phyloP scores from a whole-genome alignment of 441 rosid genomes.

The Adansonia rubrostipa region DNA sequence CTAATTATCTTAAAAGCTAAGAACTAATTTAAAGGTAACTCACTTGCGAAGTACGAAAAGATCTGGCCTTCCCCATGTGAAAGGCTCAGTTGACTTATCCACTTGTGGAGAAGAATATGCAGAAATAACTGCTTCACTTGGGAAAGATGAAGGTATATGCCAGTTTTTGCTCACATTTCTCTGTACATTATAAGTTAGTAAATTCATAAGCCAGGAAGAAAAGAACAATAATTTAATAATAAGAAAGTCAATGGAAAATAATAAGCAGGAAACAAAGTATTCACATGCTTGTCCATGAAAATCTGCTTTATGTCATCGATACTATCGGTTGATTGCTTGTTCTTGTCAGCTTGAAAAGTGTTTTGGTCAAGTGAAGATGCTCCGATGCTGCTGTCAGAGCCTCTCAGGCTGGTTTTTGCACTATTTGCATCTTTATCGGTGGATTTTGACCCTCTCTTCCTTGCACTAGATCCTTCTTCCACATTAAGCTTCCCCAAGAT shows the following conservation, averaged over 20 bases:
- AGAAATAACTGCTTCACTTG: slow-evolving; percentile 81
- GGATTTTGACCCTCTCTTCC: slow-evolving; percentile 51
- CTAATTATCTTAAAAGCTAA: slow-evolving; percentile 12
- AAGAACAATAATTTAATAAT: slow-evolving; percentile 7
- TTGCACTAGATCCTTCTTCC: slow-evolving; percentile 41
- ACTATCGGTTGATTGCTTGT: slow-evolving; percentile 37
- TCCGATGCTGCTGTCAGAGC: slow-evolving; percentile 20
- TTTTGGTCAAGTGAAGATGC: slow-evolving; percentile 30
- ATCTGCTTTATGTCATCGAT: slow-evolving; percentile 56
- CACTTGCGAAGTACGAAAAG: slow-evolving; percentile 75
- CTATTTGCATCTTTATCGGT: slow-evolving; percentile 32
- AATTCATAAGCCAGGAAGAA: slow-evolving; percentile 19
- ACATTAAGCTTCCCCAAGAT: slow-evolving; percentile 66
- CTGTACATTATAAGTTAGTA: slow-evolving; percentile 40
- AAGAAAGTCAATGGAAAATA: slow-evolving; percentile 11
- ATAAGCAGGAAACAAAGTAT: slow-evolving; percentile 19
- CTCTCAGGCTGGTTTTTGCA: slow-evolving; percentile 31
- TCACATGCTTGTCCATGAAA: slow-evolving; percentile 93
- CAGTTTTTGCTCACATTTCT: slow-evolving; percentile 99
- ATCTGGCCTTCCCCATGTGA: slow-evolving; percentile 96
- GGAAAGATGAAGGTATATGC: slow-evolving; percentile 89
- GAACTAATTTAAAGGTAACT: slow-evolving; percentile 32
- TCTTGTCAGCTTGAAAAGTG: slow-evolving; percentile 35
- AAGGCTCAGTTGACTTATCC: slow-evolving; percentile 86
- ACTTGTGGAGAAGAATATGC: slow-evolving; percentile 90